Evolutionary conservation across 2,329 filamentous ascomycete species (phyloP).

Genomic region (Exophiala alcalophila): DNA sequence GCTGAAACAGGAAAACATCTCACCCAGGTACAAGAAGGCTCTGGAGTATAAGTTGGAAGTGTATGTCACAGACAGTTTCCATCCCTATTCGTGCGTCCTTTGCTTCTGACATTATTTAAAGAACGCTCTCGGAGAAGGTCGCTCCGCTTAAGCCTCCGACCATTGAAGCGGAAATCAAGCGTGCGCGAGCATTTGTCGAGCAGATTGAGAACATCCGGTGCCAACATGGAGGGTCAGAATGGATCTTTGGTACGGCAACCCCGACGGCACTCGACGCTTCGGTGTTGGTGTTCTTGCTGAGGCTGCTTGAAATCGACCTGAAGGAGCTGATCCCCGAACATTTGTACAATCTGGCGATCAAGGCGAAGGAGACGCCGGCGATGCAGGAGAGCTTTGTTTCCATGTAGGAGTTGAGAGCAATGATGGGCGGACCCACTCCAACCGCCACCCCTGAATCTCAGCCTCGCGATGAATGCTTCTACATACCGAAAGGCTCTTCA

Average conservation of each 20-base stretch:
- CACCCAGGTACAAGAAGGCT: slow-evolving; percentile 8
- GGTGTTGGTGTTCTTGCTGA: slow-evolving; percentile 1
- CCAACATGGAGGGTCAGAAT: background rate
- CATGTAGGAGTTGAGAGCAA: background rate
- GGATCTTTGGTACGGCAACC: slow-evolving; percentile 2
- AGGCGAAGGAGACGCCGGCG: background rate
- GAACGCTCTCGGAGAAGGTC: slow-evolving; percentile 6
- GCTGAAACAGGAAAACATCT: background rate
- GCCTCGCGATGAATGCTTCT: too few species aligned
- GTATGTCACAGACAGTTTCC: background rate
- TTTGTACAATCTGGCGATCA: slow-evolving; percentile 2
- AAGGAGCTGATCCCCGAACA: slow-evolving; percentile 3
- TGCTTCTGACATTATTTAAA: background rate
- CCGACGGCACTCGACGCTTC: slow-evolving; percentile 3
- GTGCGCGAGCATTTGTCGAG: slow-evolving; percentile 1
- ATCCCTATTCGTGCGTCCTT: background rate
- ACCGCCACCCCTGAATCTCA: too few species aligned
- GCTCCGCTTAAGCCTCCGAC: background rate
- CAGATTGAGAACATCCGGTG: slow-evolving; percentile 1
- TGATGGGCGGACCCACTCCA: background rate
- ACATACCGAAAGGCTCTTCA: too few species aligned
- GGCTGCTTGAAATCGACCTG: slow-evolving; percentile 7
- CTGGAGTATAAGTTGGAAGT: slow-evolving; percentile 12
- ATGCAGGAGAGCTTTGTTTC: slow-evolving; percentile 3
- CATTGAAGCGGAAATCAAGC: slow-evolving; percentile 4